phyloP scores from a whole-genome alignment of 169 alveolate genomes.

The Hammondia hammondi region DNA sequence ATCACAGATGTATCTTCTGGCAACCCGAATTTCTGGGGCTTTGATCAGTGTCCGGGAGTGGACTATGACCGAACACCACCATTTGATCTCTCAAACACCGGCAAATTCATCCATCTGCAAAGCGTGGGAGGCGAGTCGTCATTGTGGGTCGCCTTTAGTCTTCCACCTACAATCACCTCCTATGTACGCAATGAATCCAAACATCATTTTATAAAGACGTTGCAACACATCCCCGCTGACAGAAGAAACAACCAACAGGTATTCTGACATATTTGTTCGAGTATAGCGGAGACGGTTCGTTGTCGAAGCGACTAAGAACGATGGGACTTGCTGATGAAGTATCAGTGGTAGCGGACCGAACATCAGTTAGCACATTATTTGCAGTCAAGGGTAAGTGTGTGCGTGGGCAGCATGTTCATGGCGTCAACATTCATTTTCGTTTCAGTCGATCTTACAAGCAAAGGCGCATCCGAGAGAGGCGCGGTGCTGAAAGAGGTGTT shows the following conservation, averaged over 20 bases:
- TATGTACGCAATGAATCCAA: slow-evolving; percentile 46
- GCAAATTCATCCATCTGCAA: slow-evolving; percentile 71
- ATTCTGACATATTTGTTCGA: slow-evolving; percentile 69
- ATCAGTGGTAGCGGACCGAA: slow-evolving; percentile 60
- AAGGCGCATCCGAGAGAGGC: slow-evolving; percentile 64
- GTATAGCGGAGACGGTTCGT: slow-evolving; percentile 69
- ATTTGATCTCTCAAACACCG: slow-evolving; percentile 66
- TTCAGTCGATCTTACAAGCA: slow-evolving; percentile 61
- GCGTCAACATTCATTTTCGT: background rate
- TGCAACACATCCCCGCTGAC: background rate
- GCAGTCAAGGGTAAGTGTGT: slow-evolving; percentile 61
- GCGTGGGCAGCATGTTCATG: background rate
- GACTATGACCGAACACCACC: slow-evolving; percentile 66
- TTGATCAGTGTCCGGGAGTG: slow-evolving; percentile 66
- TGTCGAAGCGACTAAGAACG: slow-evolving; percentile 66
- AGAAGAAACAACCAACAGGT: slow-evolving; percentile 69
- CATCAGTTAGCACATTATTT: slow-evolving; percentile 54
- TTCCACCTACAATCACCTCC: slow-evolving; percentile 65
- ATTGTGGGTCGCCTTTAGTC: slow-evolving; percentile 72
- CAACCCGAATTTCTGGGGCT: slow-evolving; percentile 63
- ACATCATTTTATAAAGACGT: background rate
- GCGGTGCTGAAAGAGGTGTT: slow-evolving; percentile 64
- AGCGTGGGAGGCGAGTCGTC: slow-evolving; percentile 63
- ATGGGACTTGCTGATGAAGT: slow-evolving; percentile 66
- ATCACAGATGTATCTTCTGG: slow-evolving; percentile 59